Evolutionary conservation across 768 basidiomycete genomes (phyloP).

Genomic region (Astraeus odoratus): DNA sequence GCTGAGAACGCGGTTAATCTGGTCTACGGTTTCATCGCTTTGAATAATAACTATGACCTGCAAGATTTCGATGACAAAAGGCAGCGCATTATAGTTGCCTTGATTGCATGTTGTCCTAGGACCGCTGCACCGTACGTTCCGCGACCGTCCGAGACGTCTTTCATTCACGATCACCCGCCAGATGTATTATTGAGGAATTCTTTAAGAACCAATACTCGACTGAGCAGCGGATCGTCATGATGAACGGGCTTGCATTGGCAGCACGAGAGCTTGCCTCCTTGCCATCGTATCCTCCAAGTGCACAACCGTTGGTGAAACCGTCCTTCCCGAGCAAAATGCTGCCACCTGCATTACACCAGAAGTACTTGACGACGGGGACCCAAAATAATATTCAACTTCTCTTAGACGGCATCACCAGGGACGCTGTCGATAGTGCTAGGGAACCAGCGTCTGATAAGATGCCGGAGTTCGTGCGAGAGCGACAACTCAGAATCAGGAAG

Average conservation of each 20-base stretch:
- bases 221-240: constrained; percentile 75
- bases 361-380: constrained; percentile 46
- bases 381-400: constrained; percentile 44
- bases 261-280: constrained; percentile 72
- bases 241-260: constrained; percentile 82
- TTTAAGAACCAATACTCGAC: constrained; percentile 91
- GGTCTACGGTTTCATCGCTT: constrained; percentile 57
- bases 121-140: constrained; percentile 71
- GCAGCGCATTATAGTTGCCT: constrained; percentile 69
- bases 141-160: neutral
- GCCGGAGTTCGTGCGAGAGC: constrained; percentile 64
- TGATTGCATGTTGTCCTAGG: constrained; percentile 73
- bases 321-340: constrained; percentile 80
- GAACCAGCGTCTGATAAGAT: constrained; percentile 47
- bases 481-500: constrained; percentile 58
- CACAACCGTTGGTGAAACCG: constrained; percentile 31
- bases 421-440: constrained; percentile 56
- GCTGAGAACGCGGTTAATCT: constrained; percentile 90
- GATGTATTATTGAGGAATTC: constrained; percentile 84
- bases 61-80: constrained; percentile 69
- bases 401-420: constrained; percentile 53
- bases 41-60: constrained; percentile 84
- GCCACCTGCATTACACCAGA: constrained; percentile 62
- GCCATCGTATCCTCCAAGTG: constrained; percentile 24
- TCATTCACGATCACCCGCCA: constrained; percentile 25